Base-by-base conservation (phyloP, 2,329 filamentous ascomycete species). In the Alternaria viburni region DNA sequence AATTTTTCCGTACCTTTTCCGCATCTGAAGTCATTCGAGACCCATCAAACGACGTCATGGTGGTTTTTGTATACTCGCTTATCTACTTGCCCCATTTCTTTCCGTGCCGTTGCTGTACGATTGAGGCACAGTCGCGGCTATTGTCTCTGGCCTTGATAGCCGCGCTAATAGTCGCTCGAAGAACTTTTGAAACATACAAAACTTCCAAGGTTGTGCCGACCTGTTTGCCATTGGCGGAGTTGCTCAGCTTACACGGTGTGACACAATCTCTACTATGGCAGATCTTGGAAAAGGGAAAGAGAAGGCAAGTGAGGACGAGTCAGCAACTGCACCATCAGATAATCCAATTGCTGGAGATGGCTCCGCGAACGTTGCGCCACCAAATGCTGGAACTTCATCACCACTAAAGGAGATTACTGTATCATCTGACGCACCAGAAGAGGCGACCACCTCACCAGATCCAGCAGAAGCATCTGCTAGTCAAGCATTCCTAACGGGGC, bases 101-200 rank as follows among this genome's bases (percentile, higher is more conserved):
- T 17, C 28, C 57, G 45, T 46, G 44, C 61, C 57, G 57, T 60
- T 60, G 26, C 26, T 60, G 32, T 28, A 54, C 30, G 25, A 43
- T 23, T 21, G 21, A 55, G 61, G 51, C 57, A 46, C 61, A 63
- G 51, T 56, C 26, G 49, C 60, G 49, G 17, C 43, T 55, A 41
- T 26, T 28, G 12, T 25, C 50, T 17, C 61, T 54, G 30, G 12
- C 61, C 4, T 55, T 46, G 21, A 41, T 23, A 54, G 52, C 43
- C 28, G 15, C 28, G 15, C 21, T 10, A n/a, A 36, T 6, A 47
- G 23, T 50, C n/a, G 21, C 10, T 59, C 7, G 13, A 28, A 36
- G 17, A 62, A 47, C n/a, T 8, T n/a, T 23, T 49, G 12, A 17
- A 6, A 15, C 9, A 12, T 13, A 45, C 25, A 28, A 10, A 23